Evolutionary conservation across 2,329 filamentous ascomycete genomes (phyloP).

Genomic region (Stagonosporopsis cucurbitacearum): DNA sequence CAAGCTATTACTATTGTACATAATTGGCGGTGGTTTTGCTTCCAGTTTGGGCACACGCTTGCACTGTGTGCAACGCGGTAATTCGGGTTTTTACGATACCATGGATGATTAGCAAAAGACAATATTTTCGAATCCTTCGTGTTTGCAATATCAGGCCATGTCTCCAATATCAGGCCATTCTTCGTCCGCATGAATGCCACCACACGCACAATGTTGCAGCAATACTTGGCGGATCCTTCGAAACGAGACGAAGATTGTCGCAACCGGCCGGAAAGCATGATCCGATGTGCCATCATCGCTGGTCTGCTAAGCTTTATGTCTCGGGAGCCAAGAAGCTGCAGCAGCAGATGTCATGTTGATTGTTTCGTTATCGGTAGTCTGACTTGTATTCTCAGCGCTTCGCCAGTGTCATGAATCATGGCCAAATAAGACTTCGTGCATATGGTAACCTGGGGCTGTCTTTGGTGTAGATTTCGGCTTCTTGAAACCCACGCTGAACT

Average conservation of each 20-base stretch:
- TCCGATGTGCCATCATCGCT: conserved; percentile 4
- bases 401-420: neutral
- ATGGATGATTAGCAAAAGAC: neutral
- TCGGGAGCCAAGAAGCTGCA: conserved; percentile 4
- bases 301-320: conserved; percentile 12
- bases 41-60: neutral
- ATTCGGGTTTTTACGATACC: conserved; percentile 10
- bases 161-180: conserved; percentile 5
- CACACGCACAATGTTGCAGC: neutral
- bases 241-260: neutral
- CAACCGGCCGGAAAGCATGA: neutral
- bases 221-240: neutral
- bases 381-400: neutral
- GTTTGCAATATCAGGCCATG: neutral
- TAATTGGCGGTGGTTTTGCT: conserved; percentile 10
- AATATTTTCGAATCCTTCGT: neutral
- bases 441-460: no score
- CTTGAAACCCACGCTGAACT: no score
- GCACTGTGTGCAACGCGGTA: conserved; percentile 10
- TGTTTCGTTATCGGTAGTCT: neutral
- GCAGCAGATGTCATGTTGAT: neutral
- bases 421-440: no score
- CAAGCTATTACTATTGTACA: conserved; percentile 13
- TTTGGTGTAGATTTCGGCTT: no score
- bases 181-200: neutral